phyloP scores from a whole-genome alignment of 2,329 filamentous ascomycete species.

The Colletotrichum truncatum region DNA sequence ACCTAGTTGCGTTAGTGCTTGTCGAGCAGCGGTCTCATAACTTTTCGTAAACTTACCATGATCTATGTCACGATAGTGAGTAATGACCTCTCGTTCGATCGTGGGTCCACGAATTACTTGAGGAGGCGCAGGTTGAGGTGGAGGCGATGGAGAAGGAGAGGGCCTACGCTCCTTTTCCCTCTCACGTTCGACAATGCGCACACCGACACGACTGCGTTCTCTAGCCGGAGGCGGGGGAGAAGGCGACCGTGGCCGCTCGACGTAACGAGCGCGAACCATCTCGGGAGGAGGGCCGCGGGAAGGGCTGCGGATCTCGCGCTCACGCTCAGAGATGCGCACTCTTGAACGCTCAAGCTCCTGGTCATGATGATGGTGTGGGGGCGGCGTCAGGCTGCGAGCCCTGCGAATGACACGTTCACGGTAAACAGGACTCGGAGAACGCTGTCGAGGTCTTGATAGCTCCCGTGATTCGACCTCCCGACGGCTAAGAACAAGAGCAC shows the following conservation, averaged over 20 bases:
- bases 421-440: slow-evolving; percentile 51
- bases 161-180: slow-evolving; percentile 51
- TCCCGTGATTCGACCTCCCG: slow-evolving; percentile 65
- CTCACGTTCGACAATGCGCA: slow-evolving; percentile 58
- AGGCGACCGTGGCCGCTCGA: slow-evolving; percentile 49
- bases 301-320: slow-evolving; percentile 46
- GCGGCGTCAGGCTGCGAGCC: slow-evolving; percentile 53
- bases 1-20: slow-evolving; percentile 45
- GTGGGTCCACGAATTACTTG: slow-evolving; percentile 78
- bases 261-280: slow-evolving; percentile 49
- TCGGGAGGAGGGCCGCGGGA: slow-evolving; percentile 44
- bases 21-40: neutral
- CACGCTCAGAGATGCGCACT: slow-evolving; percentile 50
- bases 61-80: slow-evolving; percentile 86
- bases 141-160: slow-evolving; percentile 59
- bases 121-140: slow-evolving; percentile 67
- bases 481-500: slow-evolving; percentile 62
- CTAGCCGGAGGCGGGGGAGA: slow-evolving; percentile 35
- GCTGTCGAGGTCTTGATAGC: slow-evolving; percentile 52
- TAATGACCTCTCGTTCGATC: slow-evolving; percentile 89
- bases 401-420: slow-evolving; percentile 50
- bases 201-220: slow-evolving; percentile 26
- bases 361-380: slow-evolving; percentile 33
- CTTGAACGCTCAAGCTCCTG: slow-evolving; percentile 45
- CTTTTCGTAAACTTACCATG: slow-evolving; percentile 70